Evolutionary conservation across 352 stramenopile genomes (phyloP).

Genomic region (Pythium rishiriense): DNA sequence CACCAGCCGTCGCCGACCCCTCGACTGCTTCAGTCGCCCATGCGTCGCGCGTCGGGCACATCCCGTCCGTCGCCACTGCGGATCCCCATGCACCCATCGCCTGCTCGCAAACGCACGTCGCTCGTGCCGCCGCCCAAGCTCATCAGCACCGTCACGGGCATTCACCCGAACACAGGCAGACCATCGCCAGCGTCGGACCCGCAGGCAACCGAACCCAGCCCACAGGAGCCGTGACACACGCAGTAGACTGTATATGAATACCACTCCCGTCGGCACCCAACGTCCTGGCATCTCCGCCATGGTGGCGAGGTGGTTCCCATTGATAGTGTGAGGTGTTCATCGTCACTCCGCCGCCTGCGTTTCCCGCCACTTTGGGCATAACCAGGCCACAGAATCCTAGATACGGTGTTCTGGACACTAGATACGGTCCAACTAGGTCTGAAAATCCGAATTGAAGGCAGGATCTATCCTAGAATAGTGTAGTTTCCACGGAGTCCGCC

Average conservation of each 20-base stretch:
- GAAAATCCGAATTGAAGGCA: background rate
- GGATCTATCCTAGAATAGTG: background rate
- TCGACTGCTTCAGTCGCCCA: conserved; percentile 22
- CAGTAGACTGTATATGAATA: too few species aligned
- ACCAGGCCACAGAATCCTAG: background rate
- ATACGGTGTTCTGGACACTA: background rate
- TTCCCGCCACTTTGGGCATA: conserved; percentile 10
- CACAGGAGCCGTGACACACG: too few species aligned
- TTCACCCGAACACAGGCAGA: background rate
- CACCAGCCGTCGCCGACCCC: conserved; percentile 12
- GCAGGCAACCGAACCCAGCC: background rate
- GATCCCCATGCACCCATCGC: conserved; percentile 28
- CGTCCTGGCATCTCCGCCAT: too few species aligned
- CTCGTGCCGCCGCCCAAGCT: conserved; percentile 26
- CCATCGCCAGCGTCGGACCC: background rate
- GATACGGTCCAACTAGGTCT: background rate
- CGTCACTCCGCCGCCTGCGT: background rate
- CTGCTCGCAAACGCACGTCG: conserved; percentile 19
- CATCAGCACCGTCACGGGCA: conserved; percentile 25
- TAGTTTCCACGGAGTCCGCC: background rate
- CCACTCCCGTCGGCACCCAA: too few species aligned
- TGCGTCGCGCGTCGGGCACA: conserved; percentile 11
- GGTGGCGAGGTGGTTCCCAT: too few species aligned
- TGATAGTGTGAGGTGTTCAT: background rate
- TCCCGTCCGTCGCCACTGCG: conserved; percentile 22